phyloP scores from a whole-genome alignment of 352 stramenopile genomes.

The Phytophthora gonapodyides region DNA sequence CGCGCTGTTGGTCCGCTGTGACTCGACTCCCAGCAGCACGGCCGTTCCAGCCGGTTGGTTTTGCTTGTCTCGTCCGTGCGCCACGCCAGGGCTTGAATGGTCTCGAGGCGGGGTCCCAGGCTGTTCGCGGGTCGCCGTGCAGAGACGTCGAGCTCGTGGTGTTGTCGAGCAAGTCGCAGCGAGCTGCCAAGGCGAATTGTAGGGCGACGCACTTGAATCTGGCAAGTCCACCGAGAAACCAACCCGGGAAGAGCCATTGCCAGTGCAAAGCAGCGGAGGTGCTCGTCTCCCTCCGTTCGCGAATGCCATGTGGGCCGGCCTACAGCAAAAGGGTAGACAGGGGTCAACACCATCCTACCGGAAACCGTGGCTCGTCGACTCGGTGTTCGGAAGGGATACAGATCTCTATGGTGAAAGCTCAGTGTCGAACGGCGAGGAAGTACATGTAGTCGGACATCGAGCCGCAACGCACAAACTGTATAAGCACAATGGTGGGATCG shows the following conservation, averaged over 20 bases:
- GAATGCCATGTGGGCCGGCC: conserved; percentile 35
- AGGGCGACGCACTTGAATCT: conserved; percentile 29
- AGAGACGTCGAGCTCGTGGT: conserved; percentile 31
- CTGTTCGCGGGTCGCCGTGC: conserved; percentile 29
- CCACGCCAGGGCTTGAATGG: conserved; percentile 37
- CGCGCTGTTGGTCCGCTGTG: conserved; percentile 39
- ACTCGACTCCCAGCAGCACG: conserved; percentile 29
- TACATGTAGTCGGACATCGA: conserved; percentile 13
- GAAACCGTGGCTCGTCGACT: conserved; percentile 28
- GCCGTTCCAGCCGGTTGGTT: conserved; percentile 22
- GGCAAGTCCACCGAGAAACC: conserved; percentile 37
- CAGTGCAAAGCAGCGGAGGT: conserved; percentile 26
- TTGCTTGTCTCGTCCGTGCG: conserved; percentile 36
- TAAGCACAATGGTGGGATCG: conserved; percentile 24
- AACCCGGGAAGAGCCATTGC: conserved; percentile 32
- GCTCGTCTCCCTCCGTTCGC: conserved; percentile 30
- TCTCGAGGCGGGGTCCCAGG: conserved; percentile 31
- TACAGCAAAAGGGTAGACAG: conserved; percentile 28
- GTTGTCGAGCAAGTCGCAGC: conserved; percentile 37
- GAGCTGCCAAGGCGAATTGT: conserved; percentile 12
- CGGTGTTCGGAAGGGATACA: conserved; percentile 21
- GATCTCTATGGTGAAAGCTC: conserved; percentile 28
- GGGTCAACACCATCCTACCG: conserved; percentile 32
- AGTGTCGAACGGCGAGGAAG: conserved; percentile 24
- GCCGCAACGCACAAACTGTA: conserved; percentile 24